Conservation (phyloP, 495 filamentous ascomycete species). For the Lasiosphaeriaceae sp. region DNA sequence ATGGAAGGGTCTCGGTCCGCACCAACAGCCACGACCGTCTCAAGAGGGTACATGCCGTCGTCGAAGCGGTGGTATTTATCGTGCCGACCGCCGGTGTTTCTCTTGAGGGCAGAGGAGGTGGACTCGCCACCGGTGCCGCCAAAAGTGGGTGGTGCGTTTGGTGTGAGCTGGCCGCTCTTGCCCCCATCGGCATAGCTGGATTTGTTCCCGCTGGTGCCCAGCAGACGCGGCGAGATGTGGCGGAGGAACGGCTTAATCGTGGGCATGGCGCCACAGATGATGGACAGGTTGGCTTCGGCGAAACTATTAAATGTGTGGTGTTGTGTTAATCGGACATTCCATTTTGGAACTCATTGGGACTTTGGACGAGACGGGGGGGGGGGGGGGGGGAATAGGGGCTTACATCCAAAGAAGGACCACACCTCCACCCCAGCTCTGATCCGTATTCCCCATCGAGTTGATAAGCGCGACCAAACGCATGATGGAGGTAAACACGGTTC, state of each 20-base stretch:
- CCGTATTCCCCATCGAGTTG: constrained; percentile 3
- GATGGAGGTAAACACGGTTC: constrained; percentile 12
- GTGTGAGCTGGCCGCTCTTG: background rate
- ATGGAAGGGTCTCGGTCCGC: background rate
- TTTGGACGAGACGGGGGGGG: background rate
- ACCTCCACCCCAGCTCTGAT: constrained; percentile 11
- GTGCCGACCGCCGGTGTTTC: background rate
- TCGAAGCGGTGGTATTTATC: constrained; percentile 6
- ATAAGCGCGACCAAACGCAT: constrained; percentile 9
- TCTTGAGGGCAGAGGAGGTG: background rate
- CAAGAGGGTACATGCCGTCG: constrained; percentile 7
- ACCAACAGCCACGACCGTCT: constrained; percentile 1
- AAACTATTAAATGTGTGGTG: background rate
- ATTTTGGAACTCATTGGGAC: background rate
- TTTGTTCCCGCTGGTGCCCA: background rate
- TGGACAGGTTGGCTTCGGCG: constrained; percentile 13
- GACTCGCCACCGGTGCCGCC: background rate
- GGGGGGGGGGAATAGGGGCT: background rate
- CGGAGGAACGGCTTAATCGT: constrained; percentile 12
- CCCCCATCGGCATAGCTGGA: background rate
- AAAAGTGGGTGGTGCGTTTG: background rate
- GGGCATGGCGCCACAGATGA: constrained; percentile 13
- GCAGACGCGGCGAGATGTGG: constrained; percentile 11
- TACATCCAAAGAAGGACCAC: constrained; percentile 17
- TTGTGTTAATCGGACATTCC: background rate